Percentiles rank a stretch among this genome's conserved stretches.
These are phyloP conservation scores for Diplodia corticola DNA, from an alignment of 2,329 filamentous ascomycete species.

Conservation along the genomic window DNA sequence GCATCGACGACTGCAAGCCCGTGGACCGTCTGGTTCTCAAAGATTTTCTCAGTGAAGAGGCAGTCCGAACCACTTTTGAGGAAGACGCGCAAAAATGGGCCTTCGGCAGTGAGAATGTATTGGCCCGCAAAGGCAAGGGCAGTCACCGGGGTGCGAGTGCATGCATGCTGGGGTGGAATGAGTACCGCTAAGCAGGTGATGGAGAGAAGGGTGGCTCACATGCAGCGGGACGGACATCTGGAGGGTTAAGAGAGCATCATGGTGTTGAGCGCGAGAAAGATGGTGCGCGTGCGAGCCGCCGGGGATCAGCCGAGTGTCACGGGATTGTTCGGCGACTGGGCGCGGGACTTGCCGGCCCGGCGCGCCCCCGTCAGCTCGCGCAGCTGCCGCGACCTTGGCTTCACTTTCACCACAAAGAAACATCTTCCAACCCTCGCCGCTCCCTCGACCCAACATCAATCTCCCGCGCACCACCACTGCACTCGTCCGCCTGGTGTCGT, in stretches of 20 bases:
- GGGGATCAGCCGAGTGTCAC: background rate
- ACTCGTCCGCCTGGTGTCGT: background rate
- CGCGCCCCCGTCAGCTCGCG: conserved; percentile 2
- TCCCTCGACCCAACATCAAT: background rate
- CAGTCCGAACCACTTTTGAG: conserved; percentile 30
- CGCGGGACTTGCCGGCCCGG: background rate
- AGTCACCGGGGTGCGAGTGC: conserved; percentile 47
- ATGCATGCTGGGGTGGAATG: conserved; percentile 36
- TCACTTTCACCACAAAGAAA: conserved; percentile 15
- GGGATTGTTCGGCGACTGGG: background rate
- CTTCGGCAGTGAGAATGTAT: conserved; percentile 46
- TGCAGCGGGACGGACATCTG: conserved; percentile 37
- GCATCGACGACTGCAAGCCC: conserved; percentile 57
- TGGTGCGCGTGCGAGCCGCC: background rate
- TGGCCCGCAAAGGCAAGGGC: conserved; percentile 42
- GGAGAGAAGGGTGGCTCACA: conserved; percentile 29
- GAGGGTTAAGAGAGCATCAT: background rate
- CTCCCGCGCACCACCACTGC: background rate
- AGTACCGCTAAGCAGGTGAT: conserved; percentile 3
- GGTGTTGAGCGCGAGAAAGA: background rate
- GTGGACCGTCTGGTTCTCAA: conserved; percentile 70
- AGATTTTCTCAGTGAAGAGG: conserved; percentile 51
- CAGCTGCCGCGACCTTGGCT: conserved; percentile 9
- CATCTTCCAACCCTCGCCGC: background rate
- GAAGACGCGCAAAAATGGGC: conserved; percentile 45